Conservation (phyloP, 768 basidiomycete species). For the Suillus subaureus region DNA sequence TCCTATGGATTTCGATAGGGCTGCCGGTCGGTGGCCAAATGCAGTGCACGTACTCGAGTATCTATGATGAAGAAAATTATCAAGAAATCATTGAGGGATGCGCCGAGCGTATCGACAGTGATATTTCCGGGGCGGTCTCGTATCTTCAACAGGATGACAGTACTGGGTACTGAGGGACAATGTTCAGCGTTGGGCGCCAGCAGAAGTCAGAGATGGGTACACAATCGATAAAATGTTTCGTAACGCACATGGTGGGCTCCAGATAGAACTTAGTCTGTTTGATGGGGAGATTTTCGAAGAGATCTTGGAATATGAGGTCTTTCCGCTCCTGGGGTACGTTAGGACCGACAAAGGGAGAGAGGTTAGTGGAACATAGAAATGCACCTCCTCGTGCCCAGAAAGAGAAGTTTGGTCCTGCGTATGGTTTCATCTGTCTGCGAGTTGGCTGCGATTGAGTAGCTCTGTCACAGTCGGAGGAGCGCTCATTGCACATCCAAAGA, state of each 20-base stretch:
- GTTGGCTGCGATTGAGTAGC: constrained; percentile 14
- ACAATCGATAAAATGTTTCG: constrained; percentile 80
- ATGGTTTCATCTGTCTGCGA: constrained; percentile 17
- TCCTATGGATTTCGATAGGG: constrained; percentile 50
- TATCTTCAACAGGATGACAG: constrained; percentile 90
- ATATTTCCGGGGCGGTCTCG: constrained; percentile 94
- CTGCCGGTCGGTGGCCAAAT: constrained; percentile 10
- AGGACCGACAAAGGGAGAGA: too few species aligned
- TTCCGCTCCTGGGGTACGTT: too few species aligned
- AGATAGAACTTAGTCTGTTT: constrained; percentile 91
- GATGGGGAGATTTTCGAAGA: constrained; percentile 80
- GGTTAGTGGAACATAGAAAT: too few species aligned
- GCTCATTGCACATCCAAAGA: too few species aligned
- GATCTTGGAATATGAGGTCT: constrained; percentile 50
- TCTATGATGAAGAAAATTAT: constrained; percentile 93
- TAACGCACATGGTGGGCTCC: constrained; percentile 79
- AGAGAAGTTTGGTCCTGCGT: constrained; percentile 66
- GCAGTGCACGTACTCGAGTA: constrained; percentile 69
- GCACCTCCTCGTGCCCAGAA: constrained; percentile 59
- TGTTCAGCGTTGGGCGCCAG: background rate
- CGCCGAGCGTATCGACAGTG: constrained; percentile 73
- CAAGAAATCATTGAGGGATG: constrained; percentile 76
- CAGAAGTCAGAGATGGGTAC: constrained; percentile 29
- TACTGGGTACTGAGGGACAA: constrained; percentile 60
- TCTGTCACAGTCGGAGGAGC: constrained; percentile 14